A percentile compares a stretch with the other conserved stretches of the same genome.
phyloP scores from a whole-genome alignment of 805 yeast species.

The Allodekkera sacchari region DNA sequence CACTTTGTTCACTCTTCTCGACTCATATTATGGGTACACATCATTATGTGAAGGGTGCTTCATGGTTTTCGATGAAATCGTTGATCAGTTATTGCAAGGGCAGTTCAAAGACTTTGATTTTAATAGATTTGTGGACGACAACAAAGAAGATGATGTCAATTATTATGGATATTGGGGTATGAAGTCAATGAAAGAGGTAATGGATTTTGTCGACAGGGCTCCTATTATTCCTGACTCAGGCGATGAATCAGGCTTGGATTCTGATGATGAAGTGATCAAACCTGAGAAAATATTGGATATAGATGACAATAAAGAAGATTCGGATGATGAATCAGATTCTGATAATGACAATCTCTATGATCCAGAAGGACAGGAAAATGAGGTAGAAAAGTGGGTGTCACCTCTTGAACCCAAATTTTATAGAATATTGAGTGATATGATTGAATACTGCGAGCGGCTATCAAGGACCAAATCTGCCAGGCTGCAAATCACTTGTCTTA shows the following conservation, averaged over 20 bases:
- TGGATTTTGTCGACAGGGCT: slow-evolving; percentile 33
- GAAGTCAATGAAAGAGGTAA: slow-evolving; percentile 32
- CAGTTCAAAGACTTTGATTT: slow-evolving; percentile 27
- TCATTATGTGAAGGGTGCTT: slow-evolving; percentile 67
- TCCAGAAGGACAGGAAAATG: slow-evolving; percentile 11
- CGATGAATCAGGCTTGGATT: slow-evolving; percentile 10
- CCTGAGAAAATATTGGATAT: slow-evolving; percentile 18
- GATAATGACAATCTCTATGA: slow-evolving; percentile 20
- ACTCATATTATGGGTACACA: slow-evolving; percentile 77
- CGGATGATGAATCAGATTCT: slow-evolving; percentile 28
- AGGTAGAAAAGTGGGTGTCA: slow-evolving; percentile 49
- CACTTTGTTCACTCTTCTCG: slow-evolving; percentile 69
- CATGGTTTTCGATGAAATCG: slow-evolving; percentile 54
- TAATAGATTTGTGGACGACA: slow-evolving; percentile 8
- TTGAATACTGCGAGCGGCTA: slow-evolving; percentile 58
- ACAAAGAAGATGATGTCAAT: slow-evolving; percentile 17
- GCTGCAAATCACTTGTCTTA: slow-evolving; percentile 49
- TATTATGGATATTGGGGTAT: slow-evolving; percentile 56
- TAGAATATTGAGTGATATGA: slow-evolving; percentile 47
- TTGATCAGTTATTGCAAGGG: slow-evolving; percentile 35
- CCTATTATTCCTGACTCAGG: slow-evolving; percentile 10
- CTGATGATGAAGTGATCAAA: slow-evolving; percentile 12
- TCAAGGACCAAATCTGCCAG: slow-evolving; percentile 58
- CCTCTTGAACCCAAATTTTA: slow-evolving; percentile 58
- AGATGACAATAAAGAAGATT: slow-evolving; percentile 29